These are phyloP conservation scores for Chytridium lagenaria DNA, from an alignment of 371 early-diverging fungal genomes.

Conservation along the genomic window DNA sequence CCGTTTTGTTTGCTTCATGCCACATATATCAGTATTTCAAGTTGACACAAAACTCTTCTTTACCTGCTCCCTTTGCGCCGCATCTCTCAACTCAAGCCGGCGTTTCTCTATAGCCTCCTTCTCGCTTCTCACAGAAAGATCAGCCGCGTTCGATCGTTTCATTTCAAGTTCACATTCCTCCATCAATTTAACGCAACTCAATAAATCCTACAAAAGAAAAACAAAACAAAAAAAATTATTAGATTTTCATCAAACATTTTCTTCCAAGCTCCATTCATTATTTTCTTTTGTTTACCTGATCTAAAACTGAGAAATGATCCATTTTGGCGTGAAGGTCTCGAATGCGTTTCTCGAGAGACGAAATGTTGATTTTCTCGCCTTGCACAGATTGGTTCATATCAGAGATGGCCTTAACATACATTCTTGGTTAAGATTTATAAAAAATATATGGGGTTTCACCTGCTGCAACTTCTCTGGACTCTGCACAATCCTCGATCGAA, in stretches of 20 bases:
- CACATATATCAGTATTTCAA: neutral
- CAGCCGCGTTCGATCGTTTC: conserved; percentile 40
- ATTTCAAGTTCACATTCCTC: conserved; percentile 53
- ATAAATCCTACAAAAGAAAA: conserved; percentile 43
- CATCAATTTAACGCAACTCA: conserved; percentile 51
- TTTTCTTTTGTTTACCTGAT: conserved; percentile 37
- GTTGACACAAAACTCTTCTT: neutral
- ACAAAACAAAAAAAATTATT: neutral
- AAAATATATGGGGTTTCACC: too few species aligned
- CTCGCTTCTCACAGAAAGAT: conserved; percentile 34
- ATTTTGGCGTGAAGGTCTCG: conserved; percentile 58
- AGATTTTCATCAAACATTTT: neutral
- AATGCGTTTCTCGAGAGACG: conserved; percentile 50
- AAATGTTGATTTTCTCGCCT: conserved; percentile 47
- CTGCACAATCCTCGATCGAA: conserved; percentile 63
- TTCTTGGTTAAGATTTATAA: too few species aligned
- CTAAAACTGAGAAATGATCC: conserved; percentile 54
- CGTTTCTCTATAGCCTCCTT: conserved; percentile 46
- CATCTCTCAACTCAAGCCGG: conserved; percentile 43
- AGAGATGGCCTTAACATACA: conserved; percentile 44
- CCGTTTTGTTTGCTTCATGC: conserved; percentile 52
- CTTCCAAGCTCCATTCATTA: neutral
- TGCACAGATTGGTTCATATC: conserved; percentile 57
- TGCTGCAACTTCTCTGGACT: conserved; percentile 70
- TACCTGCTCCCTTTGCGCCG: conserved; percentile 49